A percentile compares a stretch with the other conserved stretches of the same genome.
These are phyloP conservation scores for Phytophthora sp. DNA, from an alignment of 352 stramenopile species.

Conservation along the genomic window DNA sequence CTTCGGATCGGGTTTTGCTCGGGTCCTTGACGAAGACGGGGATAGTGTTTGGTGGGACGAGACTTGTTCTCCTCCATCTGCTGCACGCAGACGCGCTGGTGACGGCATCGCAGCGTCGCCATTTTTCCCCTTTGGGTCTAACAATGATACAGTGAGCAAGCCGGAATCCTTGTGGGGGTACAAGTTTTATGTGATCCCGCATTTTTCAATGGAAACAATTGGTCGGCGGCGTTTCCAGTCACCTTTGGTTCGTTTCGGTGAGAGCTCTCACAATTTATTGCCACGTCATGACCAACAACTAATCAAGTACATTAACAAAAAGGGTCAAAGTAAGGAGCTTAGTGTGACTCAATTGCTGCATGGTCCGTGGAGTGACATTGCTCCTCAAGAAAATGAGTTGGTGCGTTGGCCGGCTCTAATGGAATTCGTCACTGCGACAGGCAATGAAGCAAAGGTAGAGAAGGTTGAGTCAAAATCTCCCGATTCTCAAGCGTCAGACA, in stretches of 20 bases:
- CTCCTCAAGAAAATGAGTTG: constrained; percentile 61
- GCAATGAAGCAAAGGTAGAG: constrained; percentile 16
- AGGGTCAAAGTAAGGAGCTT: constrained; percentile 51
- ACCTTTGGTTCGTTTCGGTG: constrained; percentile 32
- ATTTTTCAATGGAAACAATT: constrained; percentile 62
- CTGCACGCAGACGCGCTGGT: constrained; percentile 36
- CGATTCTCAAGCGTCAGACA: background rate
- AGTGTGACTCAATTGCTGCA: constrained; percentile 58
- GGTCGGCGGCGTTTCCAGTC: constrained; percentile 58
- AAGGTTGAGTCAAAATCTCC: constrained; percentile 2
- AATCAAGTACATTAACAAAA: constrained; percentile 81
- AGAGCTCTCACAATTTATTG: constrained; percentile 21
- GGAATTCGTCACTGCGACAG: constrained; percentile 52
- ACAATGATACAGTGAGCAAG: background rate
- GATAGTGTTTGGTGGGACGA: constrained; percentile 31
- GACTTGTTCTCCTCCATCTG: constrained; percentile 30
- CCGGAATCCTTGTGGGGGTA: constrained; percentile 60
- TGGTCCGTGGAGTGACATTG: constrained; percentile 63
- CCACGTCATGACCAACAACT: constrained; percentile 67
- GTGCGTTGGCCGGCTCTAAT: constrained; percentile 74
- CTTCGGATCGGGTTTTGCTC: background rate
- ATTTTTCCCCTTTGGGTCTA: constrained; percentile 35
- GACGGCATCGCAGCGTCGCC: constrained; percentile 22
- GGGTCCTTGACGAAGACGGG: constrained; percentile 11
- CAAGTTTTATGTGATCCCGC: constrained; percentile 74